Evolutionary conservation across 805 yeast genomes (phyloP).

Genomic region (Starmerella stigmatis): DNA sequence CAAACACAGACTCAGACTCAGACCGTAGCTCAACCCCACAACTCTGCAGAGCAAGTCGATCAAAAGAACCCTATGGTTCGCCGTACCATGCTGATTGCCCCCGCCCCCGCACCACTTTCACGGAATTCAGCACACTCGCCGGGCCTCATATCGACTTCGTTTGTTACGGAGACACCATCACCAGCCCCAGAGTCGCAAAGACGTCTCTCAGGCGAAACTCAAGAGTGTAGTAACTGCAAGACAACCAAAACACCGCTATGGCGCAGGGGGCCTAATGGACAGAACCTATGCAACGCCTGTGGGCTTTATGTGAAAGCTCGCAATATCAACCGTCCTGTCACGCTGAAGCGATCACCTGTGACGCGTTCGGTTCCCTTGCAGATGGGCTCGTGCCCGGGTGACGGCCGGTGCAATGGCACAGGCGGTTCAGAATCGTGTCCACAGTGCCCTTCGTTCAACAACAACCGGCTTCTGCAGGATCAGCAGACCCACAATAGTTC

Average conservation of each 20-base stretch:
- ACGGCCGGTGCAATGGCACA: constrained; percentile 76
- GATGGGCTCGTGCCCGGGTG: constrained; percentile 57
- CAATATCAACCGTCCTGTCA: constrained; percentile 54
- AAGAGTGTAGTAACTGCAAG: constrained; percentile 77
- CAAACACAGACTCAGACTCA: neutral
- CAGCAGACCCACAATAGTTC: neutral
- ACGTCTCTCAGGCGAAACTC: neutral
- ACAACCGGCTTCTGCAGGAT: constrained; percentile 44
- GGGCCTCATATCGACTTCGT: too few relatives aligned
- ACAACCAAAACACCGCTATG: constrained; percentile 88
- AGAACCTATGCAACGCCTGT: constrained; percentile 92
- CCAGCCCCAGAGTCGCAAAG: too few relatives aligned
- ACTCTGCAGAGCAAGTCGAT: neutral
- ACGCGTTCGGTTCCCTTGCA: constrained; percentile 11
- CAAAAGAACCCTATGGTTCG: too few relatives aligned
- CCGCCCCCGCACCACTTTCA: too few relatives aligned
- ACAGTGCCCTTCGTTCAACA: constrained; percentile 63
- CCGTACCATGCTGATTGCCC: neutral
- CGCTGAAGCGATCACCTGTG: constrained; percentile 39
- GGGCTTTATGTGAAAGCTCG: constrained; percentile 65
- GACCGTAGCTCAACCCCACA: neutral
- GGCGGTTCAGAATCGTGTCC: constrained; percentile 73
- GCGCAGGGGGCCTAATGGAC: constrained; percentile 87
- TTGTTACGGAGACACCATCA: too few relatives aligned
- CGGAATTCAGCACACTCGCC: too few relatives aligned